Conservation (phyloP, 768 basidiomycete genomes). For the Russula griseocarnosa region DNA sequence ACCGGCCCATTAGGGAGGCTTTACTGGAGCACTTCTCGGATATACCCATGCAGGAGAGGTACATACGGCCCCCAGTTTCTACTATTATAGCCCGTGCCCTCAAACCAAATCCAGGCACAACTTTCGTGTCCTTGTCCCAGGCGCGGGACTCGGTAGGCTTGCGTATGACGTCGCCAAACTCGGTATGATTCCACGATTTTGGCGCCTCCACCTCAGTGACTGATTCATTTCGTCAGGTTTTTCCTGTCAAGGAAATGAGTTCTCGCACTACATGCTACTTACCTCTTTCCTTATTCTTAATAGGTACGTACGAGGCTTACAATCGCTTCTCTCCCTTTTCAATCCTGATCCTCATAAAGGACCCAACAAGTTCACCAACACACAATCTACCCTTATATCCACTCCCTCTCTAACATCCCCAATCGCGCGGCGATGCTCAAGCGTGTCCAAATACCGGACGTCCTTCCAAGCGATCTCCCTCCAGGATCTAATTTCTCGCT, state of each 20-base stretch:
- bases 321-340: background rate
- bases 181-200: slow-evolving; percentile 44
- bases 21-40: slow-evolving; percentile 60
- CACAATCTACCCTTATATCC: slow-evolving; percentile 84
- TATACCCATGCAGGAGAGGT: slow-evolving; percentile 54
- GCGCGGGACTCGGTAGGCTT: slow-evolving; percentile 82
- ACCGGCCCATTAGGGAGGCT: slow-evolving; percentile 76
- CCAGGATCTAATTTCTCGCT: slow-evolving; percentile 67
- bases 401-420: slow-evolving; percentile 83
- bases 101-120: slow-evolving; percentile 40
- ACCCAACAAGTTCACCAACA: slow-evolving; percentile 65
- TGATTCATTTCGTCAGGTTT: slow-evolving; percentile 53
- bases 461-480: slow-evolving; percentile 71
- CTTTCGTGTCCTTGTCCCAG: slow-evolving; percentile 75
- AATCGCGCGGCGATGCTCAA: slow-evolving; percentile 58
- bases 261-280: slow-evolving; percentile 92
- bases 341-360: slow-evolving; percentile 34
- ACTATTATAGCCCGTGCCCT: background rate
- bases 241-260: slow-evolving; percentile 90
- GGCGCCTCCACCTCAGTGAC: background rate
- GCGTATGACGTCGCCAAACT: slow-evolving; percentile 83
- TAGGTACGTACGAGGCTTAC: slow-evolving; percentile 45
- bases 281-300: slow-evolving; percentile 87
- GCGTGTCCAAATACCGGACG: slow-evolving; percentile 73
- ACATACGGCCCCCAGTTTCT: background rate